Evolutionary conservation across 148 eudicot genomes (phyloP).

Genomic region (Silene latifolia): DNA sequence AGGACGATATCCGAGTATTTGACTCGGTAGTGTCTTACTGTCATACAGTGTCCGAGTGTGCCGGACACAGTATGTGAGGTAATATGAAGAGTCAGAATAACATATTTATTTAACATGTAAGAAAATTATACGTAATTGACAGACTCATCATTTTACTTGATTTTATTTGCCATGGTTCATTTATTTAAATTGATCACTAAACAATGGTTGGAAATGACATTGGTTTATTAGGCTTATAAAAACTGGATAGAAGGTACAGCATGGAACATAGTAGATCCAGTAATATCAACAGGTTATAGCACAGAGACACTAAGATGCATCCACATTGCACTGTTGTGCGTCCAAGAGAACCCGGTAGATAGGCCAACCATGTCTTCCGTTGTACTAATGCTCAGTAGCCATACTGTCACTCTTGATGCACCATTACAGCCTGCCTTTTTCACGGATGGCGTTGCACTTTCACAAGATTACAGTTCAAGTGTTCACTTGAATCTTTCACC

Average conservation of each 20-base stretch:
- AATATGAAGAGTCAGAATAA: too few species aligned
- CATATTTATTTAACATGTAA: too few species aligned
- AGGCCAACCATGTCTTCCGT: conserved; percentile 48
- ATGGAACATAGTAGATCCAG: conserved; percentile 19
- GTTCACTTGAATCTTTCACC: conserved; percentile 6
- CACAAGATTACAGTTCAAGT: conserved; percentile 1
- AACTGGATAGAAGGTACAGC: conserved; percentile 16
- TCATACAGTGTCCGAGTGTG: too few species aligned
- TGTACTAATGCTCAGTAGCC: conserved; percentile 38
- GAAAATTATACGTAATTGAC: too few species aligned
- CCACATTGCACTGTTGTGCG: conserved; percentile 45
- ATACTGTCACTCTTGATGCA: conserved; percentile 24
- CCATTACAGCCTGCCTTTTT: conserved; percentile 29
- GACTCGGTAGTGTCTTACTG: too few species aligned
- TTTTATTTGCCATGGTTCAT: too few species aligned
- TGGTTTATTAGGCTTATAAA: conserved; percentile 19
- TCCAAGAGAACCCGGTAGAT: conserved; percentile 36
- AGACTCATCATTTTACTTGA: too few species aligned
- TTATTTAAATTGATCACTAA: too few species aligned
- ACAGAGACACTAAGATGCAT: conserved; percentile 40
- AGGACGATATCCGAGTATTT: too few species aligned
- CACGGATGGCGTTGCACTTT: not conserved
- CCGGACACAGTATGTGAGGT: too few species aligned
- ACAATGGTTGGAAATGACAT: not conserved
- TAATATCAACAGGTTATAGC: conserved; percentile 12